Base-by-base conservation (phyloP, 768 basidiomycete species). In the Galerina sulciceps region DNA sequence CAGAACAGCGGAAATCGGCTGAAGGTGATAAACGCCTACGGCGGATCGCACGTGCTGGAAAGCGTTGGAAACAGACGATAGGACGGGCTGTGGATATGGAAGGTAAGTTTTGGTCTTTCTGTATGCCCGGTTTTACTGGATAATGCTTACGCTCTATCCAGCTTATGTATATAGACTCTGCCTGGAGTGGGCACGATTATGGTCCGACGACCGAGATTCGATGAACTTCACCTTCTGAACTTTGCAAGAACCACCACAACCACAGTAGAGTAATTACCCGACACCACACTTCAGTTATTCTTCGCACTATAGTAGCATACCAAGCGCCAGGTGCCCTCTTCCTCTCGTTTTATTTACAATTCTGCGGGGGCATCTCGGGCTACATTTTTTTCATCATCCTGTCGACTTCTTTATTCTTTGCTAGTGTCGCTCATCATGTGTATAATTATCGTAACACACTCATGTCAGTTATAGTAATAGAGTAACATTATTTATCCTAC, bases 1-100 rank as follows among this genome's bases (percentile, higher is more conserved):
- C 65, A 38, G 73, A 78, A 50, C 69, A 71, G 48, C 74, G 77
- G 37, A 64, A 69, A 53, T 68, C 77, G 17, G 65, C 74, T 5
- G 86, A 93, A 59, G 91, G 90, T 4, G 93, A 96, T 68, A 76
- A 78, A 23, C 81, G 88, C 46, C 75, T 95, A 55, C 79, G 87
- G 38, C 83, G 91, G 64, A 96, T 99, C 38, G 96, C 96, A 0
- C 78, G 88, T 42, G 93, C 94, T 1, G 96, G 96, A n/a, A 88
- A 94, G 68, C 84, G 91, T 58, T 99, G 96, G 96, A 94, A 91
- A 72, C 83, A 85, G 66, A 90, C 86, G 0, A 82, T 93, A 17
- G 93, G 93, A 23, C 75, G 96, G 49, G 86, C 83, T 55, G 79
- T 89, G 55, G 96, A 98, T 75, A 94, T 97, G 91, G 93, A 98